A percentile compares a stretch with the other conserved stretches of the same genome.
phyloP scores from a whole-genome alignment of 1,284 basidiomycete genomes.

The Ceratorhiza oryzae-sativae region DNA sequence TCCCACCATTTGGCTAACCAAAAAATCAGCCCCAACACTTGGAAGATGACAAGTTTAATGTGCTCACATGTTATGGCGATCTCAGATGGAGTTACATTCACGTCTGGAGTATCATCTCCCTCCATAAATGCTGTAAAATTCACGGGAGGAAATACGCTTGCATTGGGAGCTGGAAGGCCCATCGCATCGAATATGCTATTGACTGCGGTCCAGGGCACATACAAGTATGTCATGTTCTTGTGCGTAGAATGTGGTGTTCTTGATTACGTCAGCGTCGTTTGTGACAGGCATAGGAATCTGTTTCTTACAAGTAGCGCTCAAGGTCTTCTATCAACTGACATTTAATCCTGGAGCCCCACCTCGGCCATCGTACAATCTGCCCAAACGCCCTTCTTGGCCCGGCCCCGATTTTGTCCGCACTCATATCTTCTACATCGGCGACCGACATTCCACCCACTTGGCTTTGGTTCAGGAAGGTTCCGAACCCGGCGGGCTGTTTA shows the following conservation, averaged over 20 bases:
- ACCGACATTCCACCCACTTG: constrained; percentile 11
- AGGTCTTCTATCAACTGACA: constrained; percentile 28
- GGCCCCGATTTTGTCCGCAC: neutral
- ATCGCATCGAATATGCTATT: constrained; percentile 16
- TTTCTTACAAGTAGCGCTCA: constrained; percentile 28
- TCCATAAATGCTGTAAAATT: constrained; percentile 35
- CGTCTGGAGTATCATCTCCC: constrained; percentile 13
- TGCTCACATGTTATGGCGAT: constrained; percentile 24
- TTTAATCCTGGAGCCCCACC: constrained; percentile 29
- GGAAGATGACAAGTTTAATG: neutral
- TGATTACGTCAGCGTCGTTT: neutral
- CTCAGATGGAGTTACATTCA: constrained; percentile 8
- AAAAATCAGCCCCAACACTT: neutral
- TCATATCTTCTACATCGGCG: neutral
- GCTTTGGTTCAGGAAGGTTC: constrained; percentile 29
- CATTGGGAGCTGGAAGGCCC: constrained; percentile 18
- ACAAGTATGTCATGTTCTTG: constrained; percentile 31
- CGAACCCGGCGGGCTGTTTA: constrained; percentile 20
- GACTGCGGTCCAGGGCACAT: constrained; percentile 30
- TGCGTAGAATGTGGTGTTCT: constrained; percentile 28
- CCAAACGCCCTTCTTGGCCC: constrained; percentile 19
- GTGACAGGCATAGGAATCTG: neutral
- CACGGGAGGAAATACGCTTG: constrained; percentile 22
- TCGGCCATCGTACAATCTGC: constrained; percentile 31
- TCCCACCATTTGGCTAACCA: constrained; percentile 36